Evolutionary conservation across 2,329 filamentous ascomycete species (phyloP), one percentile per base, ranked within the genome.

Genomic region (Penicillium sp.): DNA sequence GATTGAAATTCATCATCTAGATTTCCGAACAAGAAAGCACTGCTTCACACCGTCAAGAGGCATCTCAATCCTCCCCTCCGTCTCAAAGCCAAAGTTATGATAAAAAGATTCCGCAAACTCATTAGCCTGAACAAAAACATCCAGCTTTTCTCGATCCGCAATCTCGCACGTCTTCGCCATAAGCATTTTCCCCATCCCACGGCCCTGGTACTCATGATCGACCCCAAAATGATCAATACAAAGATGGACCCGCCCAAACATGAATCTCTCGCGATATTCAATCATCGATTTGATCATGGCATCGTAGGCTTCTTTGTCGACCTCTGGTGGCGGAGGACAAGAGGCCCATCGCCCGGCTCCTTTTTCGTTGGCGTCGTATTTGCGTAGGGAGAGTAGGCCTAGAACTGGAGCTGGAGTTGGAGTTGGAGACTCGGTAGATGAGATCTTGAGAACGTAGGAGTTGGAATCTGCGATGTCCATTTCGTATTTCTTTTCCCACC

Each of bases 191-290:
- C 49, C 49, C 28, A 51, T 15, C 2, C 49, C 49, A 35, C 49
- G 49, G 3, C 49, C 28, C 17, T 51, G 49, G 35, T 51, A 51
- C 30, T 2, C 10, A 22, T 33, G 17, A 35, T 51, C 49, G 12
- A 51, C 49, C 4, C 49, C 49, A 22, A 51, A 51, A 35, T 35
- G 49, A 35, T 51, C 49, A 33, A 51, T 22, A 24, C 49, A 51
- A 24, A 51, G 49, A 15, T 51, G 49, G 1, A 35, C 9, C 4
- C 49, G 49, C 5, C 49, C 49, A 15, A 35, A 10, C 49, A 51
- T 51, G n/a, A 35, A 51, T 22, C n/a, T 22, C 49, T 51, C 49
- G 6, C 49, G 49, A 35, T 35, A 22, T 10, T 51, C 49, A 7
- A 35, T 5, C 49, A 51, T 51, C 9, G 30, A 35, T 4, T 13